A percentile compares a stretch with the other conserved stretches of the same genome.
Conservation (phyloP, 2,329 filamentous ascomycete species). For the Sporothrix sp. region DNA sequence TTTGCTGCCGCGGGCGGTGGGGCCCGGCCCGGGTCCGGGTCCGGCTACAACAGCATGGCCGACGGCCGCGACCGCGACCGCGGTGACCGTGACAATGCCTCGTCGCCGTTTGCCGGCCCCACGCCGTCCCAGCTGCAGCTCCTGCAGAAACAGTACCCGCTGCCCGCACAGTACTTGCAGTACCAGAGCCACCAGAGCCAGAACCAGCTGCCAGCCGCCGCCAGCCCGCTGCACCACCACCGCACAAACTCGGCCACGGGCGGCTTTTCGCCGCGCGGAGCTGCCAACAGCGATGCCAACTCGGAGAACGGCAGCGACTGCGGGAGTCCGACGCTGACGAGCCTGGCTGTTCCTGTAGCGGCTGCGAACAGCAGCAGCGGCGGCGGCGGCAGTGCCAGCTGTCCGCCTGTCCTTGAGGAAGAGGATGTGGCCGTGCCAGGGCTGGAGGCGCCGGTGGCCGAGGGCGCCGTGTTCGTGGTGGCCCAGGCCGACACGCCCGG, state of each 20-base stretch:
- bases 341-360: constrained; percentile 16
- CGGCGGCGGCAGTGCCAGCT: constrained; percentile 19
- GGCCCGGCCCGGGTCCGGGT: too few relatives aligned
- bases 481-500: background rate
- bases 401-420: constrained; percentile 33
- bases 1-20: too few relatives aligned
- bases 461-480: background rate
- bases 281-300: constrained; percentile 24
- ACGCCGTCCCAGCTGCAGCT: constrained; percentile 12
- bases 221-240: constrained; percentile 14
- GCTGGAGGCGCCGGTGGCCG: background rate
- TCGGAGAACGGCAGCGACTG: constrained; percentile 37
- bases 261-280: constrained; percentile 35
- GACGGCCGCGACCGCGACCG: constrained; percentile 2
- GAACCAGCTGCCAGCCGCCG: too few relatives aligned
- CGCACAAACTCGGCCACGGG: constrained; percentile 36
- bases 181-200: too few relatives aligned
- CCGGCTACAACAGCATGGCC: constrained; percentile 23
- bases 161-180: too few relatives aligned
- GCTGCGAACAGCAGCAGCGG: background rate
- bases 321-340: constrained; percentile 42
- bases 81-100: constrained; percentile 32
- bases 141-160: constrained; percentile 10
- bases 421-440: constrained; percentile 21
- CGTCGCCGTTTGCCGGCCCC: constrained; percentile 31